Conservation (phyloP, 2,329 filamentous ascomycete genomes). For the Lachnellula cervina region DNA sequence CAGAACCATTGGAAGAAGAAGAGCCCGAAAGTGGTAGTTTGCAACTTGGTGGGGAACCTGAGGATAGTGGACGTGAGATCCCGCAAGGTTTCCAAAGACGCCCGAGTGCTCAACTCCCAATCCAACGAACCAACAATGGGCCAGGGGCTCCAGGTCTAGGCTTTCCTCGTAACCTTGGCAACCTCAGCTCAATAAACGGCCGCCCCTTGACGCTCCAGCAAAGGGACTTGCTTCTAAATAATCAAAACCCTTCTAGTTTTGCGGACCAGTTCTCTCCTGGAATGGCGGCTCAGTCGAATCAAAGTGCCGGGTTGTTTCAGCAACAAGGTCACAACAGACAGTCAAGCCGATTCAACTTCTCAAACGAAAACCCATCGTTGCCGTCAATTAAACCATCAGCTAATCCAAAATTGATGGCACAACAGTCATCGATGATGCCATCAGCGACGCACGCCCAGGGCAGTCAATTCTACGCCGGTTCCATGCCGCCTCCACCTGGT, state of each 20-base stretch:
- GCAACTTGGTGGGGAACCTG: conserved; percentile 87
- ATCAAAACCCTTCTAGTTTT: conserved; percentile 38
- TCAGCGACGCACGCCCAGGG: conserved; percentile 45
- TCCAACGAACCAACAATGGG: conserved; percentile 56
- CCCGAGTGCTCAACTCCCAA: conserved; percentile 68
- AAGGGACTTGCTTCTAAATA: conserved; percentile 57
- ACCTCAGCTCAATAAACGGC: conserved; percentile 55
- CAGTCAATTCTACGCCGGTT: conserved; percentile 74
- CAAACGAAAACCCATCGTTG: conserved; percentile 64
- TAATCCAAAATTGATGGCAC: conserved; percentile 75
- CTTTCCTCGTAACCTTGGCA: conserved; percentile 46
- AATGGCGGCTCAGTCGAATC: conserved; percentile 43
- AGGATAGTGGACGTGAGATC: conserved; percentile 58
- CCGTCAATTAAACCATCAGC: conserved; percentile 67
- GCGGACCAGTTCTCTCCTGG: conserved; percentile 57
- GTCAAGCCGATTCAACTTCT: conserved; percentile 82
- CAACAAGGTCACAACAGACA: conserved; percentile 72
- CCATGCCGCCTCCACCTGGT: conserved; percentile 88
- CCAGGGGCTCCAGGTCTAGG: conserved; percentile 50
- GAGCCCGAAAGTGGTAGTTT: conserved; percentile 77
- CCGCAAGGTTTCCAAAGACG: conserved; percentile 52
- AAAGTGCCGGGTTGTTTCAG: conserved; percentile 48
- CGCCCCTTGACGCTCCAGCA: conserved; percentile 79
- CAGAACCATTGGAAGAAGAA: conserved; percentile 57
- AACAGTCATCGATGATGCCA: conserved; percentile 86